Conservation (phyloP, 352 stramenopile genomes). For the Plasmopara halstedii region DNA sequence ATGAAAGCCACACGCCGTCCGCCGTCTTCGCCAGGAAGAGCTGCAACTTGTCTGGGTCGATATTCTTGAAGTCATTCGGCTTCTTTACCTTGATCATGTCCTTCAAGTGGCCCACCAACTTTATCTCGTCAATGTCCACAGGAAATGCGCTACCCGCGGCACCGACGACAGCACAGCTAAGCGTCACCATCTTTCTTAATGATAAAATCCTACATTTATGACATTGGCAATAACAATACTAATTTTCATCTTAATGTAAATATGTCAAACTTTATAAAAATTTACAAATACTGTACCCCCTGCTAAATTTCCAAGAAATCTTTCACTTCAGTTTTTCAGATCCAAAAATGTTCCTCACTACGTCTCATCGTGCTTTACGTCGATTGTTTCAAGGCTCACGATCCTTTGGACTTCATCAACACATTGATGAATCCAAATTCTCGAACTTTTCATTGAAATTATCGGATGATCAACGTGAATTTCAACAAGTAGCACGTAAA, state of each 20-base stretch:
- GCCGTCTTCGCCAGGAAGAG: background rate
- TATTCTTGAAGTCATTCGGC: background rate
- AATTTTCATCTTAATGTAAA: too few species aligned
- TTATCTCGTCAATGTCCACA: background rate
- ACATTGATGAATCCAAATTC: constrained; percentile 50
- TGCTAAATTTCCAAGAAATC: too few species aligned
- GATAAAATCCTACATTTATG: too few species aligned
- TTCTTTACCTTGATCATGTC: background rate
- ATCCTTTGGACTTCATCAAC: constrained; percentile 29
- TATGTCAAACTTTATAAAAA: too few species aligned
- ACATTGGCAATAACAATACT: too few species aligned
- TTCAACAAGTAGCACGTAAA: constrained; percentile 80
- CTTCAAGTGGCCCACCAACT: background rate
- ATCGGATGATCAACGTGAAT: constrained; percentile 82
- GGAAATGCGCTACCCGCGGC: background rate
- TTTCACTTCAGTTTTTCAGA: too few species aligned
- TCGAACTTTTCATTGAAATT: constrained; percentile 69
- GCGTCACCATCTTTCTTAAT: background rate
- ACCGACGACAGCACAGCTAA: background rate
- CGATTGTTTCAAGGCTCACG: constrained; percentile 15
- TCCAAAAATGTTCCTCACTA: too few species aligned
- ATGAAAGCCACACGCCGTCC: too few species aligned
- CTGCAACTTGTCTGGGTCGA: background rate
- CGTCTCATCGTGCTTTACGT: too few species aligned
- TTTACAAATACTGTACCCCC: too few species aligned